These are phyloP conservation scores for Chalaropsis ovoidea DNA, from an alignment of 2,329 filamentous ascomycete species.

Conservation along the genomic window DNA sequence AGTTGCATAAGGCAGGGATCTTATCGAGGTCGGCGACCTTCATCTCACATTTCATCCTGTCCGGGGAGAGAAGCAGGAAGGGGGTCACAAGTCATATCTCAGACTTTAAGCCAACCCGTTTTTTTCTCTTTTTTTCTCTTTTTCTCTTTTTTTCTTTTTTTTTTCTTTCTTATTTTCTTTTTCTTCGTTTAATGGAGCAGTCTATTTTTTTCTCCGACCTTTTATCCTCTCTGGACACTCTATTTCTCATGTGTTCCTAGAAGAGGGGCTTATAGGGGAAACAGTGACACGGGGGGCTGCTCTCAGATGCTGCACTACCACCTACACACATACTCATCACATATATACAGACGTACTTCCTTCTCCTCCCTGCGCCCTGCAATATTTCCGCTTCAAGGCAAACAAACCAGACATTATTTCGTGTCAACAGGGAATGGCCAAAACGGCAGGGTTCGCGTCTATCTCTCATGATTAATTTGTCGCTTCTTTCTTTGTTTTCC, in stretches of 20 bases:
- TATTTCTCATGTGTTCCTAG: background rate
- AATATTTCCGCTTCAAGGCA: conserved; percentile 10
- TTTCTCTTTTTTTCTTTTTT: too few relatives aligned
- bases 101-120: background rate
- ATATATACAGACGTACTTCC: background rate
- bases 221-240: background rate
- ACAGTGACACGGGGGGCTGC: background rate
- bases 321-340: background rate
- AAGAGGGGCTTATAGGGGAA: background rate
- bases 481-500: background rate
- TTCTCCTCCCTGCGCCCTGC: background rate
- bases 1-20: background rate
- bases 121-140: background rate
- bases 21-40: conserved; percentile 20
- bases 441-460: background rate
- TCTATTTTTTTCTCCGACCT: too few relatives aligned
- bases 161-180: background rate
- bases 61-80: background rate
- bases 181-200: background rate
- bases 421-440: background rate
- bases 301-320: background rate
- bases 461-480: background rate
- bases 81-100: conserved; percentile 4
- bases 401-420: background rate
- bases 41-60: conserved; percentile 4